Percentiles rank a stretch among this genome's conserved stretches.
Evolutionary conservation across 306 rosid genomes (phyloP).

Genomic region (Pyrus communis): DNA sequence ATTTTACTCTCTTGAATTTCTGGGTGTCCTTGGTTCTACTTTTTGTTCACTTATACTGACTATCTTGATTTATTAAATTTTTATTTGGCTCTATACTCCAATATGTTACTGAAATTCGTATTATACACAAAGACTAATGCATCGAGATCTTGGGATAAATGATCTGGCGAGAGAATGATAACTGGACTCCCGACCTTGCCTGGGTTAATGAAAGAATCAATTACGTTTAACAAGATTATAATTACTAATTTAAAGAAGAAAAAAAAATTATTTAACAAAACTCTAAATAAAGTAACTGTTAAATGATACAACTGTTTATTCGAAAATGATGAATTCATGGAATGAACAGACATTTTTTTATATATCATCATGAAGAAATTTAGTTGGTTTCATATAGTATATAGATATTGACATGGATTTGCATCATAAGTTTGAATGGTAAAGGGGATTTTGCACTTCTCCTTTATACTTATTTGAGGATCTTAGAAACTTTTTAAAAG

Average conservation of each 20-base stretch:
- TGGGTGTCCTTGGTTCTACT: neutral
- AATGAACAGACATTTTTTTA: too few species aligned
- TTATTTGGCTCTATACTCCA: neutral
- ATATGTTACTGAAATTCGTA: neutral
- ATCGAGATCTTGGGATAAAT: neutral
- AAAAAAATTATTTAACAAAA: neutral
- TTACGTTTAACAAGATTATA: neutral
- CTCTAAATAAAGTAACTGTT: too few species aligned
- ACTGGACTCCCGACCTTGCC: neutral
- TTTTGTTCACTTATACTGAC: neutral
- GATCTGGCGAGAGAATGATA: neutral
- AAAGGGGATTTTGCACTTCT: neutral
- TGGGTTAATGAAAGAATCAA: neutral
- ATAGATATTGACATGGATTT: neutral
- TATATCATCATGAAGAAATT: neutral
- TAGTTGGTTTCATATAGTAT: neutral
- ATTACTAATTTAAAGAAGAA: too few species aligned
- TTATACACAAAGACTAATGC: neutral
- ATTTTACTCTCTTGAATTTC: neutral
- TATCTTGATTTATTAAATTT: too few species aligned
- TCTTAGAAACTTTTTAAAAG: neutral
- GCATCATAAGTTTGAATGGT: neutral
- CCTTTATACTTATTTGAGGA: neutral
- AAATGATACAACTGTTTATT: too few species aligned
- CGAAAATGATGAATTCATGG: too few species aligned